phyloP scores from a whole-genome alignment of 257 asterid genomes.

The Nicotiana sylvestris region DNA sequence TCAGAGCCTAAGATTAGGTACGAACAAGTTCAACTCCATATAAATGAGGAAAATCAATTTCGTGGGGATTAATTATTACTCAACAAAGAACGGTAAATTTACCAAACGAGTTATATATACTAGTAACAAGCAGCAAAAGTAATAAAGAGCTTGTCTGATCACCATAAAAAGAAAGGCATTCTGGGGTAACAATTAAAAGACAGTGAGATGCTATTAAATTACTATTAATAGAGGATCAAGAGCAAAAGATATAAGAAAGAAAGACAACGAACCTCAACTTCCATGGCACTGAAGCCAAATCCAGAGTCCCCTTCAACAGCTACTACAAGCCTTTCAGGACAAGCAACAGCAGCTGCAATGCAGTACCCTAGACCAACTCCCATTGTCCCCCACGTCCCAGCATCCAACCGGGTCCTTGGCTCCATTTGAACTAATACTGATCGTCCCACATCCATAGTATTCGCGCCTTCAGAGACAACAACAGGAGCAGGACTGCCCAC shows the following conservation, averaged over 20 bases:
- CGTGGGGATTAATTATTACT: neutral
- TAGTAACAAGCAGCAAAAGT: neutral
- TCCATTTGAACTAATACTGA: constrained; percentile 79
- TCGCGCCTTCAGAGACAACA: constrained; percentile 87
- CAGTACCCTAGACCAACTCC: constrained; percentile 97
- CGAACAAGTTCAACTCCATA: neutral
- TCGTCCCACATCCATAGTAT: constrained; percentile 89
- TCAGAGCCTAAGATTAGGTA: neutral
- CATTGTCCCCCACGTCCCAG: constrained; percentile 99
- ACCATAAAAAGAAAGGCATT: neutral
- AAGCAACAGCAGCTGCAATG: constrained; percentile 94
- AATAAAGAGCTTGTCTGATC: neutral
- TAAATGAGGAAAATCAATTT: neutral
- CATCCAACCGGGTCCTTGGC: constrained; percentile 92
- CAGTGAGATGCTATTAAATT: neutral
- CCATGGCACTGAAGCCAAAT: constrained; percentile 97
- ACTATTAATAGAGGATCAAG: neutral
- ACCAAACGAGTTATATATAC: neutral
- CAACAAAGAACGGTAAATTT: neutral
- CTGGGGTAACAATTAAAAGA: neutral
- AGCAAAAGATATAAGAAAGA: neutral
- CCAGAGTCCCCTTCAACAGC: constrained; percentile 99
- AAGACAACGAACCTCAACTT: constrained; percentile 64
- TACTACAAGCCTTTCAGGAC: constrained; percentile 78
- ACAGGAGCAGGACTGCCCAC: constrained; percentile 75